Evolutionary conservation across 169 alveolate genomes (phyloP), one percentile per base, ranked within the genome.

Genomic region (Neospora caninum): DNA sequence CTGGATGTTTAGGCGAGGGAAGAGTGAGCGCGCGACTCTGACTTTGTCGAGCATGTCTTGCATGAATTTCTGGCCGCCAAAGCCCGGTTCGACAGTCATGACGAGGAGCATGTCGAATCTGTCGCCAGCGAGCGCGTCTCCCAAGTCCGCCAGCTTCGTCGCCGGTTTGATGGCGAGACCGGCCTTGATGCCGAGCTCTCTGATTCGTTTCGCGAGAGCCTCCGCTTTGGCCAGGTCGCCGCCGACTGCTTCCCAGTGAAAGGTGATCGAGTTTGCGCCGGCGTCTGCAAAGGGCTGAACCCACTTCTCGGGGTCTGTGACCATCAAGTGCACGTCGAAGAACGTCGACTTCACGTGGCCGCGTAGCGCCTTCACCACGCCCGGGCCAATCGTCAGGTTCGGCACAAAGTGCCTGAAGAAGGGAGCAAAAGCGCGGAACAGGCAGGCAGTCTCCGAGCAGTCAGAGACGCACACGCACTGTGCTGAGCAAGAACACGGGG

Each of bases 61-160:
- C 98, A 98, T 97, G 93, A 98, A 98, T 67, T 92, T 95, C 73
- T 98, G 98, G 36, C 99, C 99, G 34, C 99, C 99, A 94, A 98
- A 98, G 69, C 99, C 99, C 18, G 99, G 99, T 95, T 98, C 98
- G 29, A 98, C 99, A 36, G 99, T 97, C 99, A 98, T 98, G 92
- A 97, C 95, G 94, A 97, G 96, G 36, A 97, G 95, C 96, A 97
- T 92, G 93, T 97, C 97, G 58, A 97, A 88, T 69, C 96, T 80
- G 38, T 94, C 94, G 4, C 45, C 82, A 2, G 45, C 95, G 53
- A 96, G 84, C 10, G 86, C 92, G 36, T 45, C 49, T 10, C 96
- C 80, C 25, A 93, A 82, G 45, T 94, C 97, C 10, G 18, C 45
- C 64, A 97, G 34, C 53, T 92, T 93, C n/a, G 98, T 97, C 70